These are phyloP conservation scores for Arctostaphylos glauca DNA, from an alignment of 148 eudicot genomes.

Conservation along the genomic window DNA sequence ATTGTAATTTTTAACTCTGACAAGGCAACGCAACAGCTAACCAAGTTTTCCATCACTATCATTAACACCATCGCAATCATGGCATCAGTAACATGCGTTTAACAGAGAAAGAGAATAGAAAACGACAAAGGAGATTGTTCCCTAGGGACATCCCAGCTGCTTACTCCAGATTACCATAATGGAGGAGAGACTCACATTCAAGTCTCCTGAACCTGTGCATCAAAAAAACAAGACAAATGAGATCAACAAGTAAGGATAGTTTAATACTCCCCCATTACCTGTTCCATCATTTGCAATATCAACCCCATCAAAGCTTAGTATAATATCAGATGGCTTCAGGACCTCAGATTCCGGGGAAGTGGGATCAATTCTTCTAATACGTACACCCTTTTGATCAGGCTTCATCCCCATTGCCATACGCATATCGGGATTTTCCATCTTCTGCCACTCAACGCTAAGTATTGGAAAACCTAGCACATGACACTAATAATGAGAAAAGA, in stretches of 20 bases:
- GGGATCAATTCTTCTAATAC: conserved; percentile 47
- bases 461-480: conserved; percentile 37
- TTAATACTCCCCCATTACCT: conserved; percentile 19
- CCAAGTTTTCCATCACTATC: background rate
- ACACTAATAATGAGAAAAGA: background rate
- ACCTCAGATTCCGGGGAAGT: conserved; percentile 43
- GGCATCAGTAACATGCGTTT: background rate
- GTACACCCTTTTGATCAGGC: conserved; percentile 43
- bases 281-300: conserved; percentile 52
- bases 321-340: conserved; percentile 43
- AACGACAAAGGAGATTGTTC: background rate
- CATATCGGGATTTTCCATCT: conserved; percentile 50
- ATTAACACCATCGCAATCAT: background rate
- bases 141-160: background rate
- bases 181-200: background rate
- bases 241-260: background rate
- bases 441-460: conserved; percentile 53
- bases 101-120: background rate
- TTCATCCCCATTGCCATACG: conserved; percentile 46
- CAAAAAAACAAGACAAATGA: background rate
- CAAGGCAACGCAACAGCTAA: background rate
- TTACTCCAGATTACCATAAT: background rate
- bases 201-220: background rate
- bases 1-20: background rate
- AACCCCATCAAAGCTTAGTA: conserved; percentile 49